phyloP scores from a whole-genome alignment of 768 basidiomycete species.

The Phylloporus arenicola region DNA sequence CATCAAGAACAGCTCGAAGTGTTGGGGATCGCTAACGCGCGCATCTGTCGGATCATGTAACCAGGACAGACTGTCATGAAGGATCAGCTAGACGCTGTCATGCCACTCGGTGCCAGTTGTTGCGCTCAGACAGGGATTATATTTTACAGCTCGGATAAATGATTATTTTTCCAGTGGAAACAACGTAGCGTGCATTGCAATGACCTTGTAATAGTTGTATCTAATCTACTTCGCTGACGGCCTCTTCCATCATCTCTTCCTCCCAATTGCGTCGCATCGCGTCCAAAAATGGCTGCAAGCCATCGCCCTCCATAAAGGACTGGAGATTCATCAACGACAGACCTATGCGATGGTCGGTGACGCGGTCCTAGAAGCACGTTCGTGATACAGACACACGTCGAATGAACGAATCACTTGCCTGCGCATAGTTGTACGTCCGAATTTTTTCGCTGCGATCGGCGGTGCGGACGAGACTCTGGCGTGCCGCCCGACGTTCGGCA shows the following conservation, averaged over 20 bases:
- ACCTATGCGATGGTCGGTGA: conserved; percentile 89
- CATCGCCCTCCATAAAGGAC: conserved; percentile 63
- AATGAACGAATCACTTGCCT: conserved; percentile 37
- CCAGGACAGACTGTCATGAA: neutral
- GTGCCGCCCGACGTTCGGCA: conserved; percentile 59
- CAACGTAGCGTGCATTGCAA: neutral
- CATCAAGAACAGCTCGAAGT: conserved; percentile 62
- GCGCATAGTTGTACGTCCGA: conserved; percentile 91
- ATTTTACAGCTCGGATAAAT: neutral
- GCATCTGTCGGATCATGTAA: conserved; percentile 41
- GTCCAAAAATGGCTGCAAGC: conserved; percentile 51
- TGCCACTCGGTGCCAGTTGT: neutral
- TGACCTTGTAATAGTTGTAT: neutral
- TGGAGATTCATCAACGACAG: conserved; percentile 64
- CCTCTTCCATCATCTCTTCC: conserved; percentile 51
- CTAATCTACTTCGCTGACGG: conserved; percentile 30
- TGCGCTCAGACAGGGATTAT: neutral
- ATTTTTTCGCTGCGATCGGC: conserved; percentile 92
- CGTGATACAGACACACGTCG: neutral
- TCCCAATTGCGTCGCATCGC: conserved; percentile 53
- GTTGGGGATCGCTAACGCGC: conserved; percentile 43
- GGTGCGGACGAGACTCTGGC: conserved; percentile 70
- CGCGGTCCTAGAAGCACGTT: conserved; percentile 58
- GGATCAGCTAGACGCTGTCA: neutral
- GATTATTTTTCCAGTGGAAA: neutral